A percentile compares a stretch with the other conserved stretches of the same genome.
Evolutionary conservation across 2,329 filamentous ascomycete species (phyloP).

Genomic region (Paraphoma chrysanthemicola): DNA sequence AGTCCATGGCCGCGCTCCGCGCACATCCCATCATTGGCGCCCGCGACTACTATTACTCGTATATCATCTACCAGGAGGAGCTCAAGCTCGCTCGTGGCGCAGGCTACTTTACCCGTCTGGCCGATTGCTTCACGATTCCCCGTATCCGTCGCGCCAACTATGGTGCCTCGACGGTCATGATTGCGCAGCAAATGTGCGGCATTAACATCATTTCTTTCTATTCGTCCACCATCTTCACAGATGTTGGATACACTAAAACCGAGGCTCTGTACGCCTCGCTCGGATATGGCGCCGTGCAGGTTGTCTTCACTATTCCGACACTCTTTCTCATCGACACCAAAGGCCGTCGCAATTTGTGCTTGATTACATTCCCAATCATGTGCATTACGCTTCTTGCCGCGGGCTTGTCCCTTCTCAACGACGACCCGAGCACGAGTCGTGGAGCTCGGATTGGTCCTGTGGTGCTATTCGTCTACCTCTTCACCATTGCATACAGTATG

Average conservation of each 20-base stretch:
- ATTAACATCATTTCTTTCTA: slow-evolving; percentile 82
- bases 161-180: slow-evolving; percentile 49
- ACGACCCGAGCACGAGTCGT: slow-evolving; percentile 15
- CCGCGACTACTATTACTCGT: slow-evolving; percentile 48
- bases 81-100: slow-evolving; percentile 39
- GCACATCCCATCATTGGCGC: slow-evolving; percentile 44
- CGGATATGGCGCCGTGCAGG: slow-evolving; percentile 46
- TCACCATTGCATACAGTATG: slow-evolving; percentile 46
- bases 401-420: slow-evolving; percentile 42
- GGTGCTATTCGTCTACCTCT: slow-evolving; percentile 44
- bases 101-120: slow-evolving; percentile 52
- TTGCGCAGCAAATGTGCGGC: slow-evolving; percentile 50
- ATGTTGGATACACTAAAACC: slow-evolving; percentile 32
- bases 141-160: slow-evolving; percentile 48
- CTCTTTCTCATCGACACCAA: slow-evolving; percentile 50
- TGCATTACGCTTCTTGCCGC: slow-evolving; percentile 45
- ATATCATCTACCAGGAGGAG: slow-evolving; percentile 46
- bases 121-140: slow-evolving; percentile 55
- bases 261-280: slow-evolving; percentile 47
- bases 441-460: slow-evolving; percentile 43
- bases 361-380: slow-evolving; percentile 47
- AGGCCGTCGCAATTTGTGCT: slow-evolving; percentile 41
- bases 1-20: slow-evolving; percentile 55
- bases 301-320: slow-evolving; percentile 46
- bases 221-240: slow-evolving; percentile 76